Evolutionary conservation across 305 asterid genomes (phyloP).

Genomic region (Ajuga reptans): DNA sequence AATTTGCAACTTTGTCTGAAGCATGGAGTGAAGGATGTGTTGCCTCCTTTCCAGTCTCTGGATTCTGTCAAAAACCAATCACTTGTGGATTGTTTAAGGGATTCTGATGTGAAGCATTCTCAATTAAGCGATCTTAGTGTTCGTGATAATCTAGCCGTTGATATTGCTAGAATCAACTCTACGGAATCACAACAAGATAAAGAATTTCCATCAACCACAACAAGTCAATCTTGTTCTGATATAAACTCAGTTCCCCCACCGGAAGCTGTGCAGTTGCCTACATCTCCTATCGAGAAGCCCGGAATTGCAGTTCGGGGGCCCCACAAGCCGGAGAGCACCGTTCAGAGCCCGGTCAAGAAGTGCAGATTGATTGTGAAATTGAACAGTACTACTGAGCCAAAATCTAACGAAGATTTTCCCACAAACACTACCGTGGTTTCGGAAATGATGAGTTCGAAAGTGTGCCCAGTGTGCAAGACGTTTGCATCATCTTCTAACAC

Average conservation of each 20-base stretch:
- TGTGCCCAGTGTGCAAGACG: slow-evolving; percentile 92
- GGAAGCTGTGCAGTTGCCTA: slow-evolving; percentile 28
- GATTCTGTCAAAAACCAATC: slow-evolving; percentile 37
- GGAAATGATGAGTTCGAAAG: slow-evolving; percentile 80
- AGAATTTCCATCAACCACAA: slow-evolving; percentile 33
- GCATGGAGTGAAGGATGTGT: slow-evolving; percentile 56
- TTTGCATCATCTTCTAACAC: slow-evolving; percentile 94
- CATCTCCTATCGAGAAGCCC: slow-evolving; percentile 23
- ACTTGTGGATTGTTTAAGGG: slow-evolving; percentile 21
- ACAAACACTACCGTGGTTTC: slow-evolving; percentile 35
- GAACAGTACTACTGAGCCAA: slow-evolving; percentile 33
- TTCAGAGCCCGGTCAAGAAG: slow-evolving; percentile 45
- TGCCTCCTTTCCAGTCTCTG: slow-evolving; percentile 78
- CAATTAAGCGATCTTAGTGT: slow-evolving; percentile 21
- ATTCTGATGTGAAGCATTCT: slow-evolving; percentile 32
- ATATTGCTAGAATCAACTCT: slow-evolving; percentile 27
- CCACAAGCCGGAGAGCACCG: slow-evolving; percentile 29
- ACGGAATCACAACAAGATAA: slow-evolving; percentile 40
- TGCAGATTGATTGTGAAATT: slow-evolving; percentile 47
- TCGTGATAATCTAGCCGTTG: slow-evolving; percentile 27
- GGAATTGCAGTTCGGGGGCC: slow-evolving; percentile 26
- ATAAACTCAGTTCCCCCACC: slow-evolving; percentile 33
- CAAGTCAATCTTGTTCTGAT: slow-evolving; percentile 40
- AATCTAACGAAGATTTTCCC: slow-evolving; percentile 35
- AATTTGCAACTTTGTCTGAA: slow-evolving; percentile 70